Percentiles rank a stretch among this genome's conserved stretches.
Conservation (phyloP, 108 stramenopile species). For the Ochromonas danica region DNA sequence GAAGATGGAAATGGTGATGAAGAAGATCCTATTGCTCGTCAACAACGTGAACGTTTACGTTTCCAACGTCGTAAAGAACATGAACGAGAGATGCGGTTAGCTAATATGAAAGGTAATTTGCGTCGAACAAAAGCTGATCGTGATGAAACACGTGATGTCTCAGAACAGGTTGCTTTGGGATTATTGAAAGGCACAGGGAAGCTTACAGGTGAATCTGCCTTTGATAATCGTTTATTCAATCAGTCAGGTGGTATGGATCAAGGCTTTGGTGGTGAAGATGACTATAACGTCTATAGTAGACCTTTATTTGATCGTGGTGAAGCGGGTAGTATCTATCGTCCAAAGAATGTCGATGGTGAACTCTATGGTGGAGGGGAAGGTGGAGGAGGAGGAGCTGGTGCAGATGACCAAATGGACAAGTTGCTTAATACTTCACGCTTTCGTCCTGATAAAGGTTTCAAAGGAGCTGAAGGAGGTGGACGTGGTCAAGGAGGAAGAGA, state of each 20-base stretch:
- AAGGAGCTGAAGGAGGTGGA: conserved; percentile 26
- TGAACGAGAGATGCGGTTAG: conserved; percentile 89
- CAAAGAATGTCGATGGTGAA: conserved; percentile 50
- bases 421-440: conserved; percentile 35
- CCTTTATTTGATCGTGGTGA: conserved; percentile 85
- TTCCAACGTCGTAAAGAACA: conserved; percentile 82
- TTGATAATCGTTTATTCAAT: conserved; percentile 91
- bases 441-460: conserved; percentile 33
- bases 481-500: not conserved
- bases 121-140: conserved; percentile 74
- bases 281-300: conserved; percentile 88
- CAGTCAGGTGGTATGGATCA: conserved; percentile 86
- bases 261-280: conserved; percentile 96
- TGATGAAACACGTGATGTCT: conserved; percentile 83
- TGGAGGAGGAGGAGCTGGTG: too few species aligned
- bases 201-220: conserved; percentile 67
- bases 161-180: conserved; percentile 95
- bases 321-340: conserved; percentile 82
- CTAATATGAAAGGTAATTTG: conserved; percentile 67
- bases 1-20: conserved; percentile 42
- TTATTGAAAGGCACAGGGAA: conserved; percentile 80
- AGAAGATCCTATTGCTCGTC: conserved; percentile 72
- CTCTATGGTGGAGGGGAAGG: too few species aligned
- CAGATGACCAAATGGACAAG: conserved; percentile 39
- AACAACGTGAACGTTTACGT: conserved; percentile 85